Conservation (phyloP, 1,284 basidiomycete genomes). For the Amylostereum chailletii region DNA sequence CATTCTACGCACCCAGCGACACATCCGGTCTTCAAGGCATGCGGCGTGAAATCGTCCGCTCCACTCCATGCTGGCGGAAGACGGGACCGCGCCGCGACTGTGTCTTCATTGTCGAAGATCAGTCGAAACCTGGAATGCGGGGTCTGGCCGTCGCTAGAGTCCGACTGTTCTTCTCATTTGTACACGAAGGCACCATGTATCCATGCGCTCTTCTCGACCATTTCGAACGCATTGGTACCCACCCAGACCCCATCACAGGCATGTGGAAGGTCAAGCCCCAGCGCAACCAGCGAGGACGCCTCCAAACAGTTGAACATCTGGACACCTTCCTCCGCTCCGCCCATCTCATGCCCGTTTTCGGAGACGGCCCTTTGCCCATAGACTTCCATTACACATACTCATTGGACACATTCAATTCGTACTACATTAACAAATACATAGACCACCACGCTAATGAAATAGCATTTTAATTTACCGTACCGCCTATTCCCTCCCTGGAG, state of each 20-base stretch:
- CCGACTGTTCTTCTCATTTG: conserved; percentile 1
- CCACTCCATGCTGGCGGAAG: not conserved
- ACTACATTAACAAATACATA: too few relatives aligned
- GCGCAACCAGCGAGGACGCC: too few relatives aligned
- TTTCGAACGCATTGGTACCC: not conserved
- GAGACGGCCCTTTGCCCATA: not conserved
- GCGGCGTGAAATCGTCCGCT: conserved; percentile 4
- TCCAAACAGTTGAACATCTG: not conserved
- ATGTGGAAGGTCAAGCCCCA: conserved; percentile 8
- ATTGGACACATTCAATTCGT: not conserved
- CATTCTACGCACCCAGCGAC: conserved; percentile 2
- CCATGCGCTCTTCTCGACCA: conserved; percentile 8
- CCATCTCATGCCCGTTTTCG: not conserved
- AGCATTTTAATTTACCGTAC: not conserved
- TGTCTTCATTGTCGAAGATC: conserved; percentile 1
- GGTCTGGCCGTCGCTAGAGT: conserved; percentile 3
- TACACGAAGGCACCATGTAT: not conserved
- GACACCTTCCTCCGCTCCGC: not conserved
- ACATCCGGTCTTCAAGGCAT: conserved; percentile 1
- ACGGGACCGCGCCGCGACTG: not conserved
- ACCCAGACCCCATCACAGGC: conserved; percentile 3
- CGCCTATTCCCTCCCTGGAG: too few relatives aligned
- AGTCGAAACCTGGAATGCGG: not conserved
- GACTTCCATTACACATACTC: not conserved
- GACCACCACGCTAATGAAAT: not conserved